Base-by-base conservation (phyloP, 805 yeast genomes). In the Teunomyces pallodes region DNA sequence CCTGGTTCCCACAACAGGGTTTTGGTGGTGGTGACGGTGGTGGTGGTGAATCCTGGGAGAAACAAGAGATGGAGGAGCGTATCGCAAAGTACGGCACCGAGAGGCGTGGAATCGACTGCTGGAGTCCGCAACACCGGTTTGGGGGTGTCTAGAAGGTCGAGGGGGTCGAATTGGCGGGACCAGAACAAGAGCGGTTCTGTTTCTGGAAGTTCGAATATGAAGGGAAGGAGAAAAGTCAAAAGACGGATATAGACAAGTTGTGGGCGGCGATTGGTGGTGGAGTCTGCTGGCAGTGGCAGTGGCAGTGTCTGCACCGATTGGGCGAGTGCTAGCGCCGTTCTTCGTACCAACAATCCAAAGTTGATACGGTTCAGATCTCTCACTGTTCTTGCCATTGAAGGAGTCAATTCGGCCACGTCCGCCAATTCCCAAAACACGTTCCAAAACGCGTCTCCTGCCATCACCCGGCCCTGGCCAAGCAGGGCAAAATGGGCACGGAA, bases 201-300 rank as follows among this genome's bases (percentile, higher is more conserved):
- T 2, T 57, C 55, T 5, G 60, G 70, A 9, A 69, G 60, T 64
- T 90, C 96, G 57, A 78, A 87, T 5, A 85, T 59, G 42, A 81
- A 76, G 0, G 97, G 97, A 16, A 87, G 52, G 3, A 87, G 46
- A 50, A 81, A 78, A 2, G 88, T 80, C 36, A 91, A 64, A 4
- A 86, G 62, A 32, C 96, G 75, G 5, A 85, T 56, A 56, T 89
- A 82, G 50, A 82, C 84, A 42, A 86, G 65, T 20, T 20, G 9
- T 83, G 58, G 52, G 67, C n/a, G 49, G 50, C 2, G 59, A 5
- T 20, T 20, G 4, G 1, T 4, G 4, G 4, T 20, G 24, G 24
- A 5, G 4, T 20, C 6, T 46, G 12, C 70, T 64, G 44, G 66
- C 54, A 36, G 17, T 13, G 16, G 27, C 35, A 14, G 36, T 32